phyloP scores from a whole-genome alignment of 257 asterid genomes.

The Orobanche coerulescens region DNA sequence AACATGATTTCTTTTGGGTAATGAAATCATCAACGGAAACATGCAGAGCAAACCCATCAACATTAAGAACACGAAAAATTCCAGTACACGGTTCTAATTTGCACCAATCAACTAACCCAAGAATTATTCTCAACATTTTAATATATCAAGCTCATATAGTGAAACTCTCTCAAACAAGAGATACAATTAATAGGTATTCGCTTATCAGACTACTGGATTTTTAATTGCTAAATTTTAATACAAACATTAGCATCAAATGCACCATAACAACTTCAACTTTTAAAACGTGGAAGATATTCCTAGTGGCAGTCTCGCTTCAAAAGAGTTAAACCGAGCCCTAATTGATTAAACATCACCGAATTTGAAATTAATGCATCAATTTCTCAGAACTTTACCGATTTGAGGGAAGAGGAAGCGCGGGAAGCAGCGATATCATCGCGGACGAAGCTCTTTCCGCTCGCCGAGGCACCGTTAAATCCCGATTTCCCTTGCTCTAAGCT shows the following conservation, averaged over 20 bases:
- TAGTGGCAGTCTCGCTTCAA: background rate
- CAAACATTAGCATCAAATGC: background rate
- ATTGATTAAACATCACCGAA: background rate
- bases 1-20: constrained; percentile 1
- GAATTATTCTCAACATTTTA: background rate
- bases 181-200: background rate
- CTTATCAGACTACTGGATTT: background rate
- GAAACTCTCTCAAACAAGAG: background rate
- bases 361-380: background rate
- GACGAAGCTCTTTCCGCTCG: constrained; percentile 53
- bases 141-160: background rate
- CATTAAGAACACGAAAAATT: background rate
- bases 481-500: constrained; percentile 81
- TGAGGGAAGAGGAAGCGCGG: constrained; percentile 53
- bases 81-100: constrained; percentile 10
- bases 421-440: constrained; percentile 51
- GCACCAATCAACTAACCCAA: constrained; percentile 9
- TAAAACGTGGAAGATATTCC: background rate
- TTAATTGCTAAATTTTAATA: background rate
- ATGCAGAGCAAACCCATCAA: background rate
- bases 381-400: constrained; percentile 34
- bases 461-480: constrained; percentile 54
- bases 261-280: background rate
- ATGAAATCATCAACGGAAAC: too few species aligned
- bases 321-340: constrained; percentile 8